Conservation (phyloP, 768 basidiomycete species). For the Agaricus bisporus region DNA sequence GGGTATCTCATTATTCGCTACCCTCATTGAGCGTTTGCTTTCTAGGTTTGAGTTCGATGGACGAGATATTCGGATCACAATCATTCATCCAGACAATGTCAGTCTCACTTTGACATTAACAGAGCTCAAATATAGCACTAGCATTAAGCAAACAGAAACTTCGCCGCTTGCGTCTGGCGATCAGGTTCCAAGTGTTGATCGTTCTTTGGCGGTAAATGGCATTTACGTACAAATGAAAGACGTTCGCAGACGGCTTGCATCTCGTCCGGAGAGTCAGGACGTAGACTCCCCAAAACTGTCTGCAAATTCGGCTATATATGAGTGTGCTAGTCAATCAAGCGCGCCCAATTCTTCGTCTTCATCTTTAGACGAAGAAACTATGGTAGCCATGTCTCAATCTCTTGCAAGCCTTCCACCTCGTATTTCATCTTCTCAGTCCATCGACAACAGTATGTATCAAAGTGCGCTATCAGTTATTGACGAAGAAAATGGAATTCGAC, state of each 20-base stretch:
- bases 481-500: not conserved
- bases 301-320: constrained; percentile 21
- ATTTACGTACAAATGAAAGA: constrained; percentile 35
- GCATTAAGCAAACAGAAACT: constrained; percentile 15
- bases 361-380: constrained; percentile 60
- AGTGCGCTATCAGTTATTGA: constrained; percentile 33
- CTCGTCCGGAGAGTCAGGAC: not conserved
- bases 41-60: constrained; percentile 77
- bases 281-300: constrained; percentile 7
- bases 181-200: constrained; percentile 24
- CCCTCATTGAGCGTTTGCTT: constrained; percentile 72
- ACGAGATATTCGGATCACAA: constrained; percentile 56
- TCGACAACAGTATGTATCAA: constrained; percentile 69
- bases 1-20: constrained; percentile 77
- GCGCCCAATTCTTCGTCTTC: constrained; percentile 52
- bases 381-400: constrained; percentile 71
- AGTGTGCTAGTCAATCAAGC: constrained; percentile 19
- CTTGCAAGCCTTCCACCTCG: constrained; percentile 53
- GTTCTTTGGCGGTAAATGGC: constrained; percentile 52
- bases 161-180: constrained; percentile 3
- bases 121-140: constrained; percentile 53
- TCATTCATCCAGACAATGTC: constrained; percentile 60
- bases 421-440: constrained; percentile 39
- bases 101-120: constrained; percentile 55
- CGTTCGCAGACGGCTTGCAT: not conserved